Conservation (phyloP, 345 rosid species). For the Euphorbia peplus region DNA sequence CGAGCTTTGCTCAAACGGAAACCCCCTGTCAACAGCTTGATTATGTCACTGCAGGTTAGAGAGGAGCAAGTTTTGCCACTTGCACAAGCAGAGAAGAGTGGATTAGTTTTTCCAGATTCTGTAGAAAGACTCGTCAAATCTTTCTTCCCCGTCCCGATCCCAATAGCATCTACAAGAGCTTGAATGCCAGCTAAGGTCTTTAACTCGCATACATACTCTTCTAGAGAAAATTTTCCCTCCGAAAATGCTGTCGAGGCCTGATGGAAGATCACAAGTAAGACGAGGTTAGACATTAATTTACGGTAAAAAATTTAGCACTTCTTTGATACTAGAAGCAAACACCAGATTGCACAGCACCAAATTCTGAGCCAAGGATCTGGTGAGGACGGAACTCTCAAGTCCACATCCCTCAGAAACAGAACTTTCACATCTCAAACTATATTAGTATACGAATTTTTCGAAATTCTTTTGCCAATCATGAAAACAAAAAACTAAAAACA, state of each 20-base stretch:
- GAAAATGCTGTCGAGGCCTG: slow-evolving; percentile 62
- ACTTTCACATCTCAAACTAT: not conserved
- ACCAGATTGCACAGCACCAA: too few relatives aligned
- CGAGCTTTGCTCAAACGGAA: slow-evolving; percentile 72
- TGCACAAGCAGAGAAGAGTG: slow-evolving; percentile 38
- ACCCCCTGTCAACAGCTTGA: slow-evolving; percentile 50
- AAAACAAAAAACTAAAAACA: not conserved
- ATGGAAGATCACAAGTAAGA: slow-evolving; percentile 22
- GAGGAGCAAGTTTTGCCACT: slow-evolving; percentile 46
- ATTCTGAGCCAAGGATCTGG: too few relatives aligned
- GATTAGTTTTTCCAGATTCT: slow-evolving; percentile 40
- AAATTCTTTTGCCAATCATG: not conserved
- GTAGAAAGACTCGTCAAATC: slow-evolving; percentile 56
- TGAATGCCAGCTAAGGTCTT: slow-evolving; percentile 47
- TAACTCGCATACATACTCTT: slow-evolving; percentile 38
- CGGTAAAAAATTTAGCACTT: not conserved
- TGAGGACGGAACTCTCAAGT: too few relatives aligned
- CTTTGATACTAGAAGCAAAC: not conserved
- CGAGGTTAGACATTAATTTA: slow-evolving; percentile 7
- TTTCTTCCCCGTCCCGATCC: slow-evolving; percentile 63
- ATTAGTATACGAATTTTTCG: not conserved
- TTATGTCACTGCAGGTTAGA: slow-evolving; percentile 51
- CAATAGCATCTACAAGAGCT: slow-evolving; percentile 58
- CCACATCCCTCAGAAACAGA: not conserved
- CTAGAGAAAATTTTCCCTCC: slow-evolving; percentile 49